Conservation (phyloP, 305 asterid genomes). For the Solanum chacoense region DNA sequence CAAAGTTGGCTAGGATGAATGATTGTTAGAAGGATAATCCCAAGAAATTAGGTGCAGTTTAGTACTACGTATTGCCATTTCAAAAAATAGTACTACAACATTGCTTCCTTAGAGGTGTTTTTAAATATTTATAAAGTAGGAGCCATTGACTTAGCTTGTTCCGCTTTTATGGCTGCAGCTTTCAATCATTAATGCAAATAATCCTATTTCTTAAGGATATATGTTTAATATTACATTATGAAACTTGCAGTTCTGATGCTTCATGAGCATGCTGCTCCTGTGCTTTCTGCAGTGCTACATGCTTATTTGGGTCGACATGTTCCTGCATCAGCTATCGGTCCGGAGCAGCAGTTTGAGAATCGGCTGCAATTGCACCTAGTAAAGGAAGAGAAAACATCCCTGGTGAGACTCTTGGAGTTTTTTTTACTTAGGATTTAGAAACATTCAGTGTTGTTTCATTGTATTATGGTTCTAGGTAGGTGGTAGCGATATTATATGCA, state of each 20-base stretch:
- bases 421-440: neutral
- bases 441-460: neutral
- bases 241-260: conserved; percentile 51
- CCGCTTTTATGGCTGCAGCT: neutral
- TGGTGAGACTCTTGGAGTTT: conserved; percentile 21
- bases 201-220: neutral
- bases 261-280: conserved; percentile 56
- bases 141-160: neutral
- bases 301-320: conserved; percentile 40
- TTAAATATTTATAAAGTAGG: neutral
- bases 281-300: conserved; percentile 29
- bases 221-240: conserved; percentile 8
- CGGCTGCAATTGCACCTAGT: conserved; percentile 15
- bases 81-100: neutral
- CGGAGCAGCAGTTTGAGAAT: conserved; percentile 44
- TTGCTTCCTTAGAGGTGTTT: neutral
- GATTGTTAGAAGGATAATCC: neutral
- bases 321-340: conserved; percentile 40
- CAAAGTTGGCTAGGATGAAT: neutral
- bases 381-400: conserved; percentile 40
- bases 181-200: neutral
- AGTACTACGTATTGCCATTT: neutral
- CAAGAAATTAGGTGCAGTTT: neutral
- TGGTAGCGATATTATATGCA: neutral
- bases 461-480: neutral